phyloP scores from a whole-genome alignment of 495 filamentous ascomycete genomes.

The Penicillium manginii region DNA sequence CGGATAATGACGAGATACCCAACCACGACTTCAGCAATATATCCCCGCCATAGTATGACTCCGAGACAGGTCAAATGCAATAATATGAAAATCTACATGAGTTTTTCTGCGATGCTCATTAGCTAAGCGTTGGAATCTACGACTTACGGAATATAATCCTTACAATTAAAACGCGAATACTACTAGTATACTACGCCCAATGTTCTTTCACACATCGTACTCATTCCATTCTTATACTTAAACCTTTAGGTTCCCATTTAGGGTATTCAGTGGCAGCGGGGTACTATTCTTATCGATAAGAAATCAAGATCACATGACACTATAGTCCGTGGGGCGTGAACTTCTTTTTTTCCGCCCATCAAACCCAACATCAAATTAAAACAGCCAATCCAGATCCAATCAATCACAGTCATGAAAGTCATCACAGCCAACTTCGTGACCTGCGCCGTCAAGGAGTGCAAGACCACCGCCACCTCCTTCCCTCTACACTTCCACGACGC shows the following conservation, averaged over 20 bases:
- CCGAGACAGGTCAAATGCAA: no score
- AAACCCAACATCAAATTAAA: not conserved
- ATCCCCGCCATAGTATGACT: constrained; percentile 13
- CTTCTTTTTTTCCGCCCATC: constrained; percentile 10
- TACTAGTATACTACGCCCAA: no score
- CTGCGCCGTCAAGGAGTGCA: constrained; percentile 94
- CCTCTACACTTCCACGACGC: constrained; percentile 90
- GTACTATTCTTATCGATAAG: constrained; percentile 12
- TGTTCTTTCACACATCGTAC: no score
- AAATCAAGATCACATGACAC: constrained; percentile 21
- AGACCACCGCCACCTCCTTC: constrained; percentile 72
- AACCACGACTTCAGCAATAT: not conserved
- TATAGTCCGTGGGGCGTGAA: constrained; percentile 6
- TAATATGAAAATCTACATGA: no score
- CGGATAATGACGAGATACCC: no score
- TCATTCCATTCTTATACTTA: no score
- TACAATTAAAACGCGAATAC: no score
- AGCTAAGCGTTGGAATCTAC: no score
- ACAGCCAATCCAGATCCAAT: not conserved
- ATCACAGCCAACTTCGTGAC: constrained; percentile 96
- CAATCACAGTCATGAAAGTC: constrained; percentile 80
- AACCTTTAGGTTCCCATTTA: no score
- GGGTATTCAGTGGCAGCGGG: not conserved
- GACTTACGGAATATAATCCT: no score
- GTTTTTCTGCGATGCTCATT: no score